Percentiles rank a stretch among this genome's conserved stretches.
These are phyloP conservation scores for Epichloe elymi DNA, from an alignment of 2,329 filamentous ascomycete species.

Conservation along the genomic window DNA sequence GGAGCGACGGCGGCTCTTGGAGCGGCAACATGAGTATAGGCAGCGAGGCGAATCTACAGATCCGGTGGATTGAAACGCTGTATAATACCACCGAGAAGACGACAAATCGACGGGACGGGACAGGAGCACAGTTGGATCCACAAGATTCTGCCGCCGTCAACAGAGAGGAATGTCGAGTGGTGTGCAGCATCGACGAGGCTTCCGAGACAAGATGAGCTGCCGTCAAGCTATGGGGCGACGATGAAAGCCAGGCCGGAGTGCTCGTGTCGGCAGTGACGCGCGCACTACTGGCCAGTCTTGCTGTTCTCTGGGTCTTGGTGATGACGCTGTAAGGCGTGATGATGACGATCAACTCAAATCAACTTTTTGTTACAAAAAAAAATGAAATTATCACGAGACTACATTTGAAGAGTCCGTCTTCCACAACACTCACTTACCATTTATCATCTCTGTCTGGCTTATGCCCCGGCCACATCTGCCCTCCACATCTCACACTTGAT, in stretches of 20 bases:
- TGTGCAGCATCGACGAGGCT: slow-evolving; percentile 23
- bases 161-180: slow-evolving; percentile 12
- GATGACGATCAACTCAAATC: not conserved
- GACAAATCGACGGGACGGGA: not conserved
- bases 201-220: slow-evolving; percentile 14
- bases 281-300: not conserved
- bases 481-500: too few relatives aligned
- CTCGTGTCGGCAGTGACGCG: too few relatives aligned
- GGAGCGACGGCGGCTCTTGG: slow-evolving; percentile 48
- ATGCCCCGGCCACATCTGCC: too few relatives aligned
- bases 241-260: not conserved
- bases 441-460: too few relatives aligned
- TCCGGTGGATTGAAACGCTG: slow-evolving; percentile 50
- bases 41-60: slow-evolving; percentile 39
- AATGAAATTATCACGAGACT: too few relatives aligned
- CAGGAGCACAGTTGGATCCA: too few relatives aligned
- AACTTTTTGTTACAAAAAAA: too few relatives aligned
- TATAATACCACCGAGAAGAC: slow-evolving; percentile 29
- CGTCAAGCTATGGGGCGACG: slow-evolving; percentile 14
- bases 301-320: not conserved
- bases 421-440: too few relatives aligned
- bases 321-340: not conserved
- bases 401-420: too few relatives aligned
- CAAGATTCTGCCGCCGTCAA: not conserved
- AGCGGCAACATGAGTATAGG: slow-evolving; percentile 42